A percentile compares a stretch with the other conserved stretches of the same genome.
Conservation (phyloP, 352 stramenopile species). For the Phytophthora idaei region DNA sequence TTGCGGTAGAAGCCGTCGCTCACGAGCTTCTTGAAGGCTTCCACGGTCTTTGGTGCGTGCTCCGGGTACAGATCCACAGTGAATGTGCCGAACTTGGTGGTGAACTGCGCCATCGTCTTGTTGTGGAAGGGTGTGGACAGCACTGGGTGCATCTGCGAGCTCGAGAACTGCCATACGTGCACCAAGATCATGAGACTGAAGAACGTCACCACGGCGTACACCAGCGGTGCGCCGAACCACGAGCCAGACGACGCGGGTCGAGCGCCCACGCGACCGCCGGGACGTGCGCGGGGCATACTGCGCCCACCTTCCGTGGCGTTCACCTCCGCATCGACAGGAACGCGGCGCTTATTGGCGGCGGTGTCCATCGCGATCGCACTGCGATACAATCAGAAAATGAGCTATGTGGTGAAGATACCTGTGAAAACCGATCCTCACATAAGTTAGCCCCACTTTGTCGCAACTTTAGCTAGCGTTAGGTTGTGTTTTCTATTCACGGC, state of each 20-base stretch:
- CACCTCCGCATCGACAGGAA: constrained; percentile 27
- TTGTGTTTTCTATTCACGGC: background rate
- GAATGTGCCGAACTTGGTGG: constrained; percentile 80
- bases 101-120: constrained; percentile 83
- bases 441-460: background rate
- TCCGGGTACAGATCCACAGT: constrained; percentile 82
- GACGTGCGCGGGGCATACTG: constrained; percentile 8
- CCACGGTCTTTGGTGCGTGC: constrained; percentile 77
- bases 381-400: constrained; percentile 1
- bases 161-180: constrained; percentile 75
- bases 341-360: constrained; percentile 34
- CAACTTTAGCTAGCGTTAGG: background rate
- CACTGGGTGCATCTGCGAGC: constrained; percentile 39
- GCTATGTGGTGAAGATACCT: background rate
- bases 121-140: constrained; percentile 74
- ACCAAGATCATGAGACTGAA: constrained; percentile 63
- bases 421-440: background rate
- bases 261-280: background rate
- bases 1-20: constrained; percentile 68
- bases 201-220: constrained; percentile 53
- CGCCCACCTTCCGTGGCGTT: constrained; percentile 19
- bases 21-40: constrained; percentile 74
- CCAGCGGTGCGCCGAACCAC: constrained; percentile 49
- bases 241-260: constrained; percentile 18
- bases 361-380: constrained; percentile 30